Evolutionary conservation across 805 yeast species (phyloP), one percentile per base, ranked within the genome.

Genomic region (Ogataea ramenticola): DNA sequence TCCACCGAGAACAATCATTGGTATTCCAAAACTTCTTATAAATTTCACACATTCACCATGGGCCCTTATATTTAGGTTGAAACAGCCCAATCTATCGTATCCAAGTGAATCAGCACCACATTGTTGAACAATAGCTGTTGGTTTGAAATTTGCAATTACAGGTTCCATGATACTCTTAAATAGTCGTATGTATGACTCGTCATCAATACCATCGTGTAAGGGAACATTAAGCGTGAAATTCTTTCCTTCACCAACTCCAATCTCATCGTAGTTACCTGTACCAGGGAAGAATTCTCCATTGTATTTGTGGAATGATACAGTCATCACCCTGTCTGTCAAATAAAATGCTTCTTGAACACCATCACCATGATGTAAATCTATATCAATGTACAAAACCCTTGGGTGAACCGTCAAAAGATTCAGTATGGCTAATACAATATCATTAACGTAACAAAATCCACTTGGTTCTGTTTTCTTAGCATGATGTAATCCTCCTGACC

Each of bases 291-390:
- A 91, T 62, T 88, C 93, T 19, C 98, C 98, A 54, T 77, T 78
- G 62, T 82, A 91, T 65, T 89, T 91, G 71, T 90, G 98, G 72
- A 90, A 90, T 11, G 95, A 84, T 53, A 90, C 90, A 1, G 97
- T 90, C 96, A 90, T 89, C 39, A 90, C 98, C 47, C 98, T 70
- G 63, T 90, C 98, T 2, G 96, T 86, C 16, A 93, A 78, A 66
- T 91, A 86, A 58, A 91, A 91, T 1, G 97, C 97, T 64, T 91
- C 98, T 63, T 91, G 96, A 17, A 91, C 98, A 51, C 98, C 98
- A 64, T 91, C 98, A 38, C 98, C 98, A 59, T 91, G 98, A 62
- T 91, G 98, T 14, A 91, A 77, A 62, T 91, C 98, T 45, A 89
- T 90, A 64, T 91, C 98, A 43, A 91, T 86, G 61, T 91, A 91